Base-by-base conservation (phyloP, 177 flowering plant species). In the Vitis hybrid region DNA sequence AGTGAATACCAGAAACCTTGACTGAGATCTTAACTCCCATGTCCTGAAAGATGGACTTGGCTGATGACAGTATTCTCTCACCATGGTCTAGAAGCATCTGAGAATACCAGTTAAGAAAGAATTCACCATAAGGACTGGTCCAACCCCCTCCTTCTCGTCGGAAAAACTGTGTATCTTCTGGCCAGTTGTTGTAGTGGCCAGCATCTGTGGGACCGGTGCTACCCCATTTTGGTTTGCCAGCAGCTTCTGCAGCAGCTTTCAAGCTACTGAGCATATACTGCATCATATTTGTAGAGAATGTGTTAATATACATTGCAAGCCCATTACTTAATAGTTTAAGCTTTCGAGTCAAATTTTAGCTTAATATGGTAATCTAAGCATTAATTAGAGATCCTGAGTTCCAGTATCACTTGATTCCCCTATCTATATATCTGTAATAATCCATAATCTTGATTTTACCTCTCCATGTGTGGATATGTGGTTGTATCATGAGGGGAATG, bases 101-200 rank as follows among this genome's bases (percentile, higher is more conserved):
- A 12, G 99, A 94, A 75, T 94, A 94, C 99, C 99, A 94, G 12
- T 72, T 7, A 58, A 94, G 93, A 85, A 94, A 94, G 81, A 94
- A 94, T 72, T 91, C 90, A 8, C 97, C 99, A 64, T 92, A 94
- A 0, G 73, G 64, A 51, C 86, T 70, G 51, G 76, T 75, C 97
- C 97, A 94, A 19, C 99, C 97, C 2, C 97, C 94, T 58, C 84
- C 86, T 74, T 94, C 97, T 8, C 80, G 86, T 2, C 81, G 68
- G 84, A 94, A 94, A 72, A 94, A 94, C 10, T 69, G 76, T 29
- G 97, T 87, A 64, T 92, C 97, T 73, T 94, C 99, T 1, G 99
- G 99, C 99, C 99, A 92, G 75, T 83, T 92, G 82, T 92, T 92
- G 83, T 94, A 94, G 9, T 83, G 61, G 1, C 99, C 97, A 4